Conservation (phyloP, 2,329 filamentous ascomycete genomes). For the Trichoderma arundinaceum region DNA sequence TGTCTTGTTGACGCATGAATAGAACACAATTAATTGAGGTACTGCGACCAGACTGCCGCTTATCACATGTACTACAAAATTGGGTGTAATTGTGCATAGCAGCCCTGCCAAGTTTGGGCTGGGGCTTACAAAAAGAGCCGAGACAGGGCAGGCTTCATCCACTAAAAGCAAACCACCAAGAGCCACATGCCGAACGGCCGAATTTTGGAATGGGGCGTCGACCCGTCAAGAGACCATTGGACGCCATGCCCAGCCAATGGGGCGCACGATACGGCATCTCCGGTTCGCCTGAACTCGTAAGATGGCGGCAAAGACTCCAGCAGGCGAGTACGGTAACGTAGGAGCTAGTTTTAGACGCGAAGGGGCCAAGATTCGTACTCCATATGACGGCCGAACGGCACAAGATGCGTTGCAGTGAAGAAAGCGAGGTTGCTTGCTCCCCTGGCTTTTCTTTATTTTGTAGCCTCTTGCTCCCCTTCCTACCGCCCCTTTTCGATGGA, state of each 20-base stretch:
- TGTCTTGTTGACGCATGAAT: neutral
- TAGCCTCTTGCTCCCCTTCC: constrained; percentile 3
- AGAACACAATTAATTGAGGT: too few species aligned
- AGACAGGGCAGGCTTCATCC: neutral
- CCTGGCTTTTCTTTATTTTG: constrained; percentile 12
- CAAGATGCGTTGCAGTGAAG: neutral
- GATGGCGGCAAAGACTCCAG: neutral
- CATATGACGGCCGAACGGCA: constrained; percentile 13
- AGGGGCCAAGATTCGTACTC: neutral
- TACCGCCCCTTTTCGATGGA: neutral
- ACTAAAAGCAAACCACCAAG: constrained; percentile 1
- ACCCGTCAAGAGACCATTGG: constrained; percentile 4
- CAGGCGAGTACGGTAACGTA: neutral
- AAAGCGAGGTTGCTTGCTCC: neutral
- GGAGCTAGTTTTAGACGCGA: neutral
- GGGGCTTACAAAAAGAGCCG: constrained; percentile 14
- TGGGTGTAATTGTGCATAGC: neutral
- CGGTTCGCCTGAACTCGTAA: constrained; percentile 11
- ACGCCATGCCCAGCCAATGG: constrained; percentile 26
- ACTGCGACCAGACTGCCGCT: neutral
- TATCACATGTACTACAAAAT: neutral
- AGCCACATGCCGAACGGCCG: constrained; percentile 22
- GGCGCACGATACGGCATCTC: constrained; percentile 18
- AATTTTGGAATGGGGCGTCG: constrained; percentile 22
- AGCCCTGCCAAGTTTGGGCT: neutral